Percentiles rank a stretch among this genome's conserved stretches.
These are phyloP conservation scores for Otatea glauca DNA, from an alignment of 176 grass and related monocot genomes.

Conservation along the genomic window DNA sequence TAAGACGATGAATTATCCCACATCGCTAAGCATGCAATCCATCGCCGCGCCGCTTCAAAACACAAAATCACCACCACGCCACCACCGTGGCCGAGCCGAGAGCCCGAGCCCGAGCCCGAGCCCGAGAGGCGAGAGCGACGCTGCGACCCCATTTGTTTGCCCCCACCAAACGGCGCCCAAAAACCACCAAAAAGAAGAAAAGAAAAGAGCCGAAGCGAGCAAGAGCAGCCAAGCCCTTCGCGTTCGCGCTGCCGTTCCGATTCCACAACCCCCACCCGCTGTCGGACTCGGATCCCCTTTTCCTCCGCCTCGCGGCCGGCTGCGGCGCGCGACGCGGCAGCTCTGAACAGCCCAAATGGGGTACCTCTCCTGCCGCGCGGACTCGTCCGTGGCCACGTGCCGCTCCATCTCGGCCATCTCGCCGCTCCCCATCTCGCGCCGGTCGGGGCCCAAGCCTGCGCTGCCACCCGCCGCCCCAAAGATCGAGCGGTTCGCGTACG, in stretches of 20 bases:
- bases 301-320: not conserved
- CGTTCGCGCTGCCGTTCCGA: conserved; percentile 3
- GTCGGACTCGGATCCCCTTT: not conserved
- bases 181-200: not conserved
- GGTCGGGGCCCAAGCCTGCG: not conserved
- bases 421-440: conserved; percentile 50
- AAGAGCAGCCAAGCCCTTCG: no score
- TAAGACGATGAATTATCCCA: not conserved
- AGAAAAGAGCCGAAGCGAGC: not conserved
- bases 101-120: no score
- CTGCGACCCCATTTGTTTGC: no score
- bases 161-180: not conserved
- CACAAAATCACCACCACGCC: conserved; percentile 3
- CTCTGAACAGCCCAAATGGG: conserved; percentile 55
- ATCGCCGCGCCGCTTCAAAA: not conserved
- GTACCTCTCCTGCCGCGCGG: conserved; percentile 96
- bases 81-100: not conserved
- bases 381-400: conserved; percentile 84
- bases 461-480: not conserved
- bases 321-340: not conserved
- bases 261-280: not conserved
- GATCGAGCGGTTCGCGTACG: conserved; percentile 79
- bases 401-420: conserved; percentile 85
- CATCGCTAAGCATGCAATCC: not conserved
- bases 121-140: no score